Conservation (phyloP, 176 grass and related monocot genomes). For the Coix lacrymajobi region DNA sequence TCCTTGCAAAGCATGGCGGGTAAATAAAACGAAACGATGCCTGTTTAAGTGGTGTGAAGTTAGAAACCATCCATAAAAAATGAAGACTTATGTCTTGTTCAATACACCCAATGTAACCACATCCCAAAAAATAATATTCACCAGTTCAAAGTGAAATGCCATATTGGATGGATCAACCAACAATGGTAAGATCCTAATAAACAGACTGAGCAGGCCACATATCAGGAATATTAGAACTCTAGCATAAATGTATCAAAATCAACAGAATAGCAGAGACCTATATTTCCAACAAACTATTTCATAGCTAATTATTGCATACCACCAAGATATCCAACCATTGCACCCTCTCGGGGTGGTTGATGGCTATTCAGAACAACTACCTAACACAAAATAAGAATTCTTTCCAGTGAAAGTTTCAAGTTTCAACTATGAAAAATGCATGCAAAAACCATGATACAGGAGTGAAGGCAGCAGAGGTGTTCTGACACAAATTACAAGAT, state of each 20-base stretch:
- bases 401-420: background rate
- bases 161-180: background rate
- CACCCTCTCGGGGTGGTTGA: background rate
- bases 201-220: background rate
- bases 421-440: background rate
- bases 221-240: background rate
- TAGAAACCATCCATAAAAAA: constrained; percentile 5
- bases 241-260: background rate
- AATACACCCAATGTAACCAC: background rate
- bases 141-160: background rate
- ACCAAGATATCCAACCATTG: background rate
- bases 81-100: background rate
- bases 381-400: background rate
- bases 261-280: background rate
- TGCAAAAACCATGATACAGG: background rate
- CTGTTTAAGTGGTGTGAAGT: background rate
- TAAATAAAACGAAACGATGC: background rate
- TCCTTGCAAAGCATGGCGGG: background rate
- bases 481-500: background rate
- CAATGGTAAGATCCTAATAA: background rate
- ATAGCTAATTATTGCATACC: background rate
- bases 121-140: background rate
- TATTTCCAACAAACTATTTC: background rate
- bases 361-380: background rate
- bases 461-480: background rate